phyloP scores from a whole-genome alignment of 148 eudicot genomes.

The Hydrangea macrophylla region DNA sequence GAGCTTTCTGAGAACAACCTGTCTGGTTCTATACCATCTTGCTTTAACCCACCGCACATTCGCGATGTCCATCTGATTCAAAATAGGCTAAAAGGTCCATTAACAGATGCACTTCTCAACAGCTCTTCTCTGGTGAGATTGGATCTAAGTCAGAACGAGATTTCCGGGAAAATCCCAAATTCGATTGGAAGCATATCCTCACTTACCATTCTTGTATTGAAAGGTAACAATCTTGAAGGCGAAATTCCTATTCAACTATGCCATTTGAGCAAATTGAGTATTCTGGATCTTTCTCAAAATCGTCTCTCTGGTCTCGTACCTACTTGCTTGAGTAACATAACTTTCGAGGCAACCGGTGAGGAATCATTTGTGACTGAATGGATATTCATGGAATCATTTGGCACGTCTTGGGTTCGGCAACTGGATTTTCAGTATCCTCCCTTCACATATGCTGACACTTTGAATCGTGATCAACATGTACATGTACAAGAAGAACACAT shows the following conservation, averaged over 20 bases:
- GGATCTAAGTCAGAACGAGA: background rate
- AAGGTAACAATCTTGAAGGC: background rate
- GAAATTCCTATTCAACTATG: background rate
- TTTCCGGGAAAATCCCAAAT: slow-evolving; percentile 11
- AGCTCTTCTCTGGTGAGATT: background rate
- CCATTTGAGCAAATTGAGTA: background rate
- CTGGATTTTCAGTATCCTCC: too few relatives aligned
- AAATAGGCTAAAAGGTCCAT: background rate
- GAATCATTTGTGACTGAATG: too few relatives aligned
- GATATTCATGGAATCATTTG: too few relatives aligned
- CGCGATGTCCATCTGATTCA: background rate
- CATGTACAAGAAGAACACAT: background rate
- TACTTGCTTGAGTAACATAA: too few relatives aligned
- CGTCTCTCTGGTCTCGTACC: background rate
- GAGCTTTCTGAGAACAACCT: slow-evolving; percentile 22
- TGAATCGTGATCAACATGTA: background rate
- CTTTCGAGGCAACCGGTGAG: too few relatives aligned
- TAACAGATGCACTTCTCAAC: slow-evolving; percentile 9
- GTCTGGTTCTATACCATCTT: slow-evolving; percentile 15
- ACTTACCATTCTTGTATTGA: slow-evolving; percentile 5
- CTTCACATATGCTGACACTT: too few relatives aligned
- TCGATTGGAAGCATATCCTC: slow-evolving; percentile 2
- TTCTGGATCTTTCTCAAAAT: background rate
- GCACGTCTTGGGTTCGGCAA: too few relatives aligned
- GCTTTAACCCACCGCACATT: slow-evolving; percentile 1